phyloP scores from a whole-genome alignment of 306 rosid genomes.

The Castanopsis chinensis region DNA sequence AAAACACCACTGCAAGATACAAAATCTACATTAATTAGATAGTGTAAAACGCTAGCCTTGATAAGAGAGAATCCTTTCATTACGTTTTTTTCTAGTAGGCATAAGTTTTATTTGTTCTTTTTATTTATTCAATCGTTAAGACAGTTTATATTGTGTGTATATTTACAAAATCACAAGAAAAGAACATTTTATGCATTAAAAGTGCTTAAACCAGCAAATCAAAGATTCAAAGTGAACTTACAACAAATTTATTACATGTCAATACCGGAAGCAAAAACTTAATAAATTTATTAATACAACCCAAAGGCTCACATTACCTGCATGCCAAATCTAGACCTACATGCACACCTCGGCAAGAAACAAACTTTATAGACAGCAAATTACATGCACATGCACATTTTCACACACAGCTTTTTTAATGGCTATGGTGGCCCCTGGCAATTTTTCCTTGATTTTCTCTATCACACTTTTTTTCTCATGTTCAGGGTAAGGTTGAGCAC shows the following conservation, averaged over 20 bases:
- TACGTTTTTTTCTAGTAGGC: no score
- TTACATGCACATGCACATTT: neutral
- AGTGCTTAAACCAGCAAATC: neutral
- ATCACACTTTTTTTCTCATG: conserved; percentile 60
- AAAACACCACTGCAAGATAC: no score
- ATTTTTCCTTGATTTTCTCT: conserved; percentile 76
- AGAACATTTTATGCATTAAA: no score
- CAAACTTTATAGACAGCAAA: neutral
- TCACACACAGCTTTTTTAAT: neutral
- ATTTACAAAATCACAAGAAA: no score
- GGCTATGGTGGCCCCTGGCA: conserved; percentile 74
- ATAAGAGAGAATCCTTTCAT: no score
- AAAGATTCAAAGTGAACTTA: neutral
- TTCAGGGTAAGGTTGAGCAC: conserved; percentile 23
- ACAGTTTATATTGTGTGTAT: no score
- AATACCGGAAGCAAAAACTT: neutral
- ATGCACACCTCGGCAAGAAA: neutral
- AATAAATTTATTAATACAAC: neutral
- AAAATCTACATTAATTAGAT: no score
- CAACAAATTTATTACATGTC: neutral
- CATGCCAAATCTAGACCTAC: neutral
- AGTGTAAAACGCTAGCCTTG: no score
- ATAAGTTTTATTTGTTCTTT: no score
- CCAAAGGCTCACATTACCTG: no score
- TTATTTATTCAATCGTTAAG: no score